Base-by-base conservation (phyloP, 768 basidiomycete genomes). In the Aureoboletus auriporus region DNA sequence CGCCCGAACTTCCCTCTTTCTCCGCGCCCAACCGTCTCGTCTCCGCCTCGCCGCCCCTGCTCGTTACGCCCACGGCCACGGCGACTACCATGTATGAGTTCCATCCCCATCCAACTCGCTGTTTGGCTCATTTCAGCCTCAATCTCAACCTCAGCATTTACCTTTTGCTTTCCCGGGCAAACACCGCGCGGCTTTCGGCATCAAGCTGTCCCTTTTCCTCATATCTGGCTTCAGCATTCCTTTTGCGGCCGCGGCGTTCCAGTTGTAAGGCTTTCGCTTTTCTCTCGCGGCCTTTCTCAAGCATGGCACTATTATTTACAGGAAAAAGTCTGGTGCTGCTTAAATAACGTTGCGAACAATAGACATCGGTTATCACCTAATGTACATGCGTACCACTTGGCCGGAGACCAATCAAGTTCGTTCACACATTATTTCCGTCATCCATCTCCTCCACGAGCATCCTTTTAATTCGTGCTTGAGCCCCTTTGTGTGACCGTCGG, bases 141-240 rank as follows among this genome's bases (percentile, higher is more conserved):
- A 41, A 34, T 36, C 27, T 52, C 17, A 49, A 39, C 28, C 23
- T 9, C 34, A 82, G 80, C 80, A 80, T 62, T 67, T 80, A 17
- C 82, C 80, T 13, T 84, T 82, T 65, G 65, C 66, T 48, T 76
- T 67, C 55, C 80, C 77, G 42, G 75, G 72, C 16, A 68, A 76
- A 49, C 80, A 72, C 48, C 82, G 76, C 57, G 51, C 56, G n/a
- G 52, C 67, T 10, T 82, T 80, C 49, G 70, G 58, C 13, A 17
- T 59, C 33, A 68, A 68, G 45, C 56, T 70, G 4, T 58, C 58
- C 26, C 52, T 51, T 44, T 71, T 59, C 66, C 72, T 89, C 47
- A 41, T 63, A 12, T 50, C 70, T 11, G 87, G 86, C 11, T 86
- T 87, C 65, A 65, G 75, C 48, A 78, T 89, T 52, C 87, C 87